A percentile compares a stretch with the other conserved stretches of the same genome.
These are phyloP conservation scores for Hyaloscypha finlandica DNA, from an alignment of 495 filamentous ascomycete species.

Conservation along the genomic window DNA sequence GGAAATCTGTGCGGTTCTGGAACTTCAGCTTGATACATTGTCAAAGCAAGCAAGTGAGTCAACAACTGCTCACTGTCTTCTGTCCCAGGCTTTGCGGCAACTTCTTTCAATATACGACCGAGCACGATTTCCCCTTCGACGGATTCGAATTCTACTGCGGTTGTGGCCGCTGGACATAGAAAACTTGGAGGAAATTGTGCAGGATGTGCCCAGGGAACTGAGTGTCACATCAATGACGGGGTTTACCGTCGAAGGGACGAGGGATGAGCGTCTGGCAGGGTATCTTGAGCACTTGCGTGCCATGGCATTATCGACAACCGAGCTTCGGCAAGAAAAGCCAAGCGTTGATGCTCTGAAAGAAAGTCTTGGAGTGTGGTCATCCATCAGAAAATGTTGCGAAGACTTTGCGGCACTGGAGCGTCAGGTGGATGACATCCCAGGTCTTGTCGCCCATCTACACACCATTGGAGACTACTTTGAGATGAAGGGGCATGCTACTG, in stretches of 20 bases:
- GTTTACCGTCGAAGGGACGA: constrained; percentile 17
- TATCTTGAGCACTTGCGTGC: constrained; percentile 62
- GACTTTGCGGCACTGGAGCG: constrained; percentile 52
- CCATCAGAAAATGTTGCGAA: constrained; percentile 48
- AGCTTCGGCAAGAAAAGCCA: constrained; percentile 54
- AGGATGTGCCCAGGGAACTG: constrained; percentile 13
- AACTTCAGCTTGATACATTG: constrained; percentile 45
- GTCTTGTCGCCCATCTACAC: constrained; percentile 63
- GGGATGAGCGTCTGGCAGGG: constrained; percentile 54
- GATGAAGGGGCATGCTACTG: constrained; percentile 63
- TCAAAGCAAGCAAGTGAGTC: constrained; percentile 15
- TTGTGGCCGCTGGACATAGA: constrained; percentile 41
- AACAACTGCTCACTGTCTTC: constrained; percentile 4
- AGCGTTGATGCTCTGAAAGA: constrained; percentile 49
- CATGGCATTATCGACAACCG: constrained; percentile 51
- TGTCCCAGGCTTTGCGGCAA: constrained; percentile 10
- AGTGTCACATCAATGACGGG: not conserved
- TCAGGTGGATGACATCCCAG: constrained; percentile 61
- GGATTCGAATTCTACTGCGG: constrained; percentile 45
- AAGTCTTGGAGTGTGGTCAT: constrained; percentile 52
- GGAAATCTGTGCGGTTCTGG: constrained; percentile 50
- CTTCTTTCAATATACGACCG: constrained; percentile 46
- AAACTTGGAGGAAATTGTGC: not conserved
- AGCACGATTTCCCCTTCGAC: constrained; percentile 46
- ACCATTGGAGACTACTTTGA: constrained; percentile 75